Conservation (phyloP, 1,139 yeast species). For the Debaryomycetaceae sp. region DNA sequence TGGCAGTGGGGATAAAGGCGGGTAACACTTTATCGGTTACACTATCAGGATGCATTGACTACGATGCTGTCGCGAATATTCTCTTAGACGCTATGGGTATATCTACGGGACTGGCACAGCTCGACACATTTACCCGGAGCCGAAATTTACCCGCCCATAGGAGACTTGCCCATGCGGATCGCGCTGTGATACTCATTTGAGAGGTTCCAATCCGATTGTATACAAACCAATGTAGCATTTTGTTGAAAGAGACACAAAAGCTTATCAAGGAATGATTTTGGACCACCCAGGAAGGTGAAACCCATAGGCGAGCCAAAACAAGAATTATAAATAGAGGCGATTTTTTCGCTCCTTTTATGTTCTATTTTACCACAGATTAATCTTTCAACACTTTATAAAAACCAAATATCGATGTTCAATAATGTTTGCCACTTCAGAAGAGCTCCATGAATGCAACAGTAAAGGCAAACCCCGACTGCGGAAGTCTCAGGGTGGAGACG, state of each 20-base stretch:
- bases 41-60: not conserved
- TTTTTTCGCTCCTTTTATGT: not conserved
- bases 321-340: not conserved
- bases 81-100: not conserved
- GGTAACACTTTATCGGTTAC: not conserved
- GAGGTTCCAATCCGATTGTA: no score
- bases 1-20: not conserved
- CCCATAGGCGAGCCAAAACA: not conserved
- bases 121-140: no score
- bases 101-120: no score
- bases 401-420: conserved; percentile 7
- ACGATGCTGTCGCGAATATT: not conserved
- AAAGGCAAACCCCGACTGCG: conserved; percentile 45
- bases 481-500: conserved; percentile 32
- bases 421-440: conserved; percentile 32
- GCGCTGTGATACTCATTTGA: no score
- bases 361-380: not conserved
- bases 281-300: not conserved
- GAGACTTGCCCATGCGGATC: no score
- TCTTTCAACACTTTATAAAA: conserved; percentile 1
- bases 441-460: conserved; percentile 28
- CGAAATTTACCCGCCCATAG: no score
- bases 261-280: not conserved
- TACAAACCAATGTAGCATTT: no score
- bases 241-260: not conserved